phyloP scores from a whole-genome alignment of 2,329 filamentous ascomycete species.

The Xylariaceae sp. region DNA sequence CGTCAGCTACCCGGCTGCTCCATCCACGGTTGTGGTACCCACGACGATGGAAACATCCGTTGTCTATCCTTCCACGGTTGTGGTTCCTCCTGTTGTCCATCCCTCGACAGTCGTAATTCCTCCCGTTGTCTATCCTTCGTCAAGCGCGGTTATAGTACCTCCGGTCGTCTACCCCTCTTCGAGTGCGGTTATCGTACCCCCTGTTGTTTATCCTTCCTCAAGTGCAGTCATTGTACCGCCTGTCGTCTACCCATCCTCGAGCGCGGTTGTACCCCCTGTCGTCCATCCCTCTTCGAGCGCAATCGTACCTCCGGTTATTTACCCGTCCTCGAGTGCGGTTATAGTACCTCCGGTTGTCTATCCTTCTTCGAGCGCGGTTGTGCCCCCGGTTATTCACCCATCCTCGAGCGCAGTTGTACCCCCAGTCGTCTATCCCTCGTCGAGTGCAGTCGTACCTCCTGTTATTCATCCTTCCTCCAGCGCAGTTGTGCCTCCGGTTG shows the following conservation, averaged over 20 bases:
- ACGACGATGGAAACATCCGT: slow-evolving; percentile 18
- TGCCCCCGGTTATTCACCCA: not conserved
- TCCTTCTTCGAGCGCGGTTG: not conserved
- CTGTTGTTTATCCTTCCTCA: not conserved
- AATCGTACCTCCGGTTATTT: not conserved
- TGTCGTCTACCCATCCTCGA: too few relatives aligned
- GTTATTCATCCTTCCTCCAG: not conserved
- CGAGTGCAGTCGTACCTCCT: not conserved
- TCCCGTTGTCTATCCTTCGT: not conserved
- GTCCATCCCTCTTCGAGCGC: not conserved
- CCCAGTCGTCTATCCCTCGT: not conserved
- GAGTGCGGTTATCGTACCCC: not conserved
- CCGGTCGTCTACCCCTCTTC: slow-evolving; percentile 9
- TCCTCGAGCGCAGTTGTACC: too few relatives aligned
- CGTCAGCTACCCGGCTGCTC: slow-evolving; percentile 29
- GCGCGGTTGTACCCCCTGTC: not conserved
- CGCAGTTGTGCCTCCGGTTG: not conserved
- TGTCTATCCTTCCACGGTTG: not conserved
- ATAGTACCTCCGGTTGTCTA: not conserved
- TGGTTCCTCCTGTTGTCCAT: slow-evolving; percentile 1
- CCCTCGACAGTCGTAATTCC: not conserved
- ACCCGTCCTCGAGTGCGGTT: not conserved
- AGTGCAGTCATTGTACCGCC: not conserved
- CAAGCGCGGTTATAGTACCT: not conserved
- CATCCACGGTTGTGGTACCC: slow-evolving; percentile 22